These are phyloP conservation scores for Ambrosiella beaveri DNA, from an alignment of 2,329 filamentous ascomycete genomes.

Conservation along the genomic window DNA sequence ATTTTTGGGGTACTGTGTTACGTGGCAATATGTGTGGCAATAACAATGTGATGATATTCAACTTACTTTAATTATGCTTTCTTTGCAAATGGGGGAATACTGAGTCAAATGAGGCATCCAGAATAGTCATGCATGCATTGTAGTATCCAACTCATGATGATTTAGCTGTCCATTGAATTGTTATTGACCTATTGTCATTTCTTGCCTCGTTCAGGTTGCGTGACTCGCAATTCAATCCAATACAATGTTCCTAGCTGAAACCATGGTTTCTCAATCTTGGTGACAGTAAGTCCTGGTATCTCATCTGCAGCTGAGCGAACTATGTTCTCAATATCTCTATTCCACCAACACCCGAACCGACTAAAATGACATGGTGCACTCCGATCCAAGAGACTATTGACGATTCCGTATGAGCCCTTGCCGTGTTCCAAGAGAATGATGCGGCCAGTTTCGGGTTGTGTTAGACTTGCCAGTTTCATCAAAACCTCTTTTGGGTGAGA, in stretches of 20 bases:
- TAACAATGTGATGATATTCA: too few species aligned
- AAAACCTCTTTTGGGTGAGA: slow-evolving; percentile 37
- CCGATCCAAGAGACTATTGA: slow-evolving; percentile 39
- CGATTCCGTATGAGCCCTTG: slow-evolving; percentile 33
- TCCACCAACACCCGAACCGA: slow-evolving; percentile 52
- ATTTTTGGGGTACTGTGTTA: too few species aligned
- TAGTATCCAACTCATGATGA: neutral
- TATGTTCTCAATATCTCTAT: slow-evolving; percentile 41
- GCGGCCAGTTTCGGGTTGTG: slow-evolving; percentile 37
- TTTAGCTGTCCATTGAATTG: neutral
- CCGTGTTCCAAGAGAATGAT: slow-evolving; percentile 48
- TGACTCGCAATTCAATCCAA: slow-evolving; percentile 37
- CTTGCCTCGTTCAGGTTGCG: neutral
- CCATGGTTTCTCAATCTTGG: slow-evolving; percentile 34
- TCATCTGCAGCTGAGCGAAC: slow-evolving; percentile 30
- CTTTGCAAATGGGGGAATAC: too few species aligned
- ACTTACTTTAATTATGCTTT: too few species aligned
- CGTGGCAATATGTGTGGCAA: too few species aligned
- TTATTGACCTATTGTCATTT: too few species aligned
- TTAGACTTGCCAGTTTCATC: slow-evolving; percentile 31
- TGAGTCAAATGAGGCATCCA: too few species aligned
- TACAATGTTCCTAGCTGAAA: slow-evolving; percentile 40
- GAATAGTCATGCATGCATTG: too few species aligned
- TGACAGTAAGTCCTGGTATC: slow-evolving; percentile 38
- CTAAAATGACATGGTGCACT: slow-evolving; percentile 37